Evolutionary conservation across 345 rosid genomes (phyloP).

Genomic region (Kernera saxatilis): DNA sequence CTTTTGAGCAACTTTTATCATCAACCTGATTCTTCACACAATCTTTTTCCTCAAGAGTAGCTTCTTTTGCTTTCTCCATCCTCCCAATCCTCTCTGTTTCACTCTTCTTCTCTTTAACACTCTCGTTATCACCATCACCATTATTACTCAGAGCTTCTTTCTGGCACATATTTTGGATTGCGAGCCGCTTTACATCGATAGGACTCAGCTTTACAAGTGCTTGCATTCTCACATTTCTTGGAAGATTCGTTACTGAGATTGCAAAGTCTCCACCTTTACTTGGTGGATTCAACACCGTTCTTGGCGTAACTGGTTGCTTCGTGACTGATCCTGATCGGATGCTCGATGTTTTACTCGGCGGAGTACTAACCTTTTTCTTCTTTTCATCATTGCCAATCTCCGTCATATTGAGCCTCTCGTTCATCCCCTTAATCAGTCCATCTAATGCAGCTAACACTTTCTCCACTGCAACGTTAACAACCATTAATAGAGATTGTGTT

Average conservation of each 20-base stretch:
- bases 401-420: constrained; percentile 45
- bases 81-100: constrained; percentile 18
- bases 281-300: constrained; percentile 20
- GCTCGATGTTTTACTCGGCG: background rate
- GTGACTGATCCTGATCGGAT: constrained; percentile 6
- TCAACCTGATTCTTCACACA: background rate
- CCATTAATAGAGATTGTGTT: background rate
- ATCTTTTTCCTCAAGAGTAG: background rate
- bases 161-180: constrained; percentile 33
- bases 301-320: constrained; percentile 32
- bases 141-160: constrained; percentile 13
- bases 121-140: constrained; percentile 20
- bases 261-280: constrained; percentile 16
- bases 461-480: constrained; percentile 51
- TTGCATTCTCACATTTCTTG: constrained; percentile 39
- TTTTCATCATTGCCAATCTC: constrained; percentile 35
- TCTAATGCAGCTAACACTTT: constrained; percentile 46
- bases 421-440: constrained; percentile 41
- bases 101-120: constrained; percentile 20
- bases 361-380: constrained; percentile 11
- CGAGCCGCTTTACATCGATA: constrained; percentile 49
- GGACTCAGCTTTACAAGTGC: constrained; percentile 61
- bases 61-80: constrained; percentile 6
- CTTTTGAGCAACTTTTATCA: constrained; percentile 6
- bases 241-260: constrained; percentile 23